Evolutionary conservation across 2,329 filamentous ascomycete species (phyloP).

Genomic region (Hirsutella thompsonii): DNA sequence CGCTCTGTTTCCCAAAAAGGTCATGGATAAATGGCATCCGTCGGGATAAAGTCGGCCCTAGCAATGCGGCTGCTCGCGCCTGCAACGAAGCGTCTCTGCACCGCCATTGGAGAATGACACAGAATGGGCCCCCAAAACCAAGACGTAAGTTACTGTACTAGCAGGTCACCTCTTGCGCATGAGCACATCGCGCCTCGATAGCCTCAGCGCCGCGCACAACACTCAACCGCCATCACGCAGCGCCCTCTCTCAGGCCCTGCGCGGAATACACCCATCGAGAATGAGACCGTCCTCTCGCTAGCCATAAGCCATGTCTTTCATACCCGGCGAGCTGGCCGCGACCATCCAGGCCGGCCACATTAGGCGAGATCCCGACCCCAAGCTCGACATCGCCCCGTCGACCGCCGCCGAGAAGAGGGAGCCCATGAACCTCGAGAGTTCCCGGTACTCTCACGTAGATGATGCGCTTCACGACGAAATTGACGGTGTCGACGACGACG

Average conservation of each 20-base stretch:
- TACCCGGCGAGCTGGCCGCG: constrained; percentile 58
- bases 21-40: no score
- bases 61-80: no score
- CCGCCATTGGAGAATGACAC: no score
- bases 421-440: constrained; percentile 12
- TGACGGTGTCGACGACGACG: constrained; percentile 29
- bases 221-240: no score
- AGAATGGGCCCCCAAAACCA: no score
- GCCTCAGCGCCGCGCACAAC: no score
- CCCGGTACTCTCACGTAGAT: constrained; percentile 10
- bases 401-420: constrained; percentile 53
- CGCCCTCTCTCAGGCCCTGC: background rate
- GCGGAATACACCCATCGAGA: background rate
- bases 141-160: no score
- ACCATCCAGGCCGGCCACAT: constrained; percentile 73
- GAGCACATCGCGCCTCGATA: no score
- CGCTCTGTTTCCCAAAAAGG: no score
- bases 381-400: constrained; percentile 68
- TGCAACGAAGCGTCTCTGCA: no score
- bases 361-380: constrained; percentile 55
- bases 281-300: background rate
- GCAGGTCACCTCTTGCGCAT: no score
- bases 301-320: constrained; percentile 32
- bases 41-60: no score
- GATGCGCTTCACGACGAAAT: constrained; percentile 18